phyloP scores from a whole-genome alignment of 805 yeast species.

The Komagataella mondaviorum region DNA sequence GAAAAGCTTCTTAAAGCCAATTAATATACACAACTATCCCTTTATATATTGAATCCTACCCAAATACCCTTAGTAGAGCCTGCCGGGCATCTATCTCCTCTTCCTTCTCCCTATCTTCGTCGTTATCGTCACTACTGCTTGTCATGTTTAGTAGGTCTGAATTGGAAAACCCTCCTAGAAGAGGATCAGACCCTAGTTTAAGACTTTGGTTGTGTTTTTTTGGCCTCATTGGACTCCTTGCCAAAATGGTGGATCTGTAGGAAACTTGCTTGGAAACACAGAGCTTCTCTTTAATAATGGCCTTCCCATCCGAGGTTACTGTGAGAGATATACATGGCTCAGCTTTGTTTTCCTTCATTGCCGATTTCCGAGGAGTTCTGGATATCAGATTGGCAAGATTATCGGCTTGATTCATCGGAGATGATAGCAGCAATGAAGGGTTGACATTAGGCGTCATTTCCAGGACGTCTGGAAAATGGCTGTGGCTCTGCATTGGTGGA shows the following conservation, averaged over 20 bases:
- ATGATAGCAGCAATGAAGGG: slow-evolving; percentile 3
- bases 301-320: not conserved
- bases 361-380: not conserved
- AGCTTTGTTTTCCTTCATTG: not conserved
- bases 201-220: not conserved
- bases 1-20: not conserved
- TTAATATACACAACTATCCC: not conserved
- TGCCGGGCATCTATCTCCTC: not conserved
- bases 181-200: not conserved
- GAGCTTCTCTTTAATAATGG: not conserved
- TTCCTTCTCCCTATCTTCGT: not conserved
- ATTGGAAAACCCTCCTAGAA: not conserved
- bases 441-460: slow-evolving; percentile 1
- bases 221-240: not conserved
- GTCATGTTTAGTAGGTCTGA: not conserved
- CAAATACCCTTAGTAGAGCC: not conserved
- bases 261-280: not conserved
- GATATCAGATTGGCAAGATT: not conserved
- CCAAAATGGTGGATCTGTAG: not conserved
- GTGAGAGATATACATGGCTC: not conserved
- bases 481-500: not conserved
- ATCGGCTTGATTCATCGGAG: slow-evolving; percentile 1
- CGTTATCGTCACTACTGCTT: not conserved
- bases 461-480: not conserved
- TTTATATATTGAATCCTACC: not conserved